phyloP scores from a whole-genome alignment of 805 yeast species.

The Schwanniomyces sp. region DNA sequence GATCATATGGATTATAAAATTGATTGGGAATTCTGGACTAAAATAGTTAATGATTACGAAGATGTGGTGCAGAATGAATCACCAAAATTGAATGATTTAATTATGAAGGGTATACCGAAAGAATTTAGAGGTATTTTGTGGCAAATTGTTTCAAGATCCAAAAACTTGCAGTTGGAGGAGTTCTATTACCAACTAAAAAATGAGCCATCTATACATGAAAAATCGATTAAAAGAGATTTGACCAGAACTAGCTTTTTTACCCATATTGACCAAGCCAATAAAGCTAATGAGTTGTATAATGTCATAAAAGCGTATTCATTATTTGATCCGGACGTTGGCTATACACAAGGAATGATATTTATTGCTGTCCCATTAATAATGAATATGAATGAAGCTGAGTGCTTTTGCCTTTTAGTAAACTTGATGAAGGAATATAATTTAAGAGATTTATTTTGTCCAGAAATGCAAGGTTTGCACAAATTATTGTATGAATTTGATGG shows the following conservation, averaged over 20 bases:
- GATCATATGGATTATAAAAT: slow-evolving; percentile 36
- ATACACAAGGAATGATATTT: slow-evolving; percentile 98
- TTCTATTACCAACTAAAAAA: slow-evolving; percentile 52
- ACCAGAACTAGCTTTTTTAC: slow-evolving; percentile 83
- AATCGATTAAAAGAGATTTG: slow-evolving; percentile 77
- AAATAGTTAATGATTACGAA: slow-evolving; percentile 76
- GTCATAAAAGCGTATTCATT: slow-evolving; percentile 83
- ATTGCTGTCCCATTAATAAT: slow-evolving; percentile 80
- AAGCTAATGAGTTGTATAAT: slow-evolving; percentile 63
- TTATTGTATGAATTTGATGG: slow-evolving; percentile 89
- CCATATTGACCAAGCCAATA: slow-evolving; percentile 50
- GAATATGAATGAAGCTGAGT: slow-evolving; percentile 79
- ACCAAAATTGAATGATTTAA: slow-evolving; percentile 55
- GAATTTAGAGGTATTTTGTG: slow-evolving; percentile 88
- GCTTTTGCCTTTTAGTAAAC: slow-evolving; percentile 76
- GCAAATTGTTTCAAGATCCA: slow-evolving; percentile 85
- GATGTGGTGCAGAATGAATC: slow-evolving; percentile 62
- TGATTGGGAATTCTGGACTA: slow-evolving; percentile 89
- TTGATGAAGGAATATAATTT: slow-evolving; percentile 86
- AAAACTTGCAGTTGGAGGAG: slow-evolving; percentile 62
- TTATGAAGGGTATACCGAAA: slow-evolving; percentile 77
- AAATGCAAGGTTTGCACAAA: slow-evolving; percentile 90
- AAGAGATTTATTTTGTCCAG: slow-evolving; percentile 75
- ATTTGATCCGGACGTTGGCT: slow-evolving; percentile 91
- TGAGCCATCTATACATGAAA: slow-evolving; percentile 62